phyloP scores from a whole-genome alignment of 2,329 filamentous ascomycete species.

The Cercospora zeina region DNA sequence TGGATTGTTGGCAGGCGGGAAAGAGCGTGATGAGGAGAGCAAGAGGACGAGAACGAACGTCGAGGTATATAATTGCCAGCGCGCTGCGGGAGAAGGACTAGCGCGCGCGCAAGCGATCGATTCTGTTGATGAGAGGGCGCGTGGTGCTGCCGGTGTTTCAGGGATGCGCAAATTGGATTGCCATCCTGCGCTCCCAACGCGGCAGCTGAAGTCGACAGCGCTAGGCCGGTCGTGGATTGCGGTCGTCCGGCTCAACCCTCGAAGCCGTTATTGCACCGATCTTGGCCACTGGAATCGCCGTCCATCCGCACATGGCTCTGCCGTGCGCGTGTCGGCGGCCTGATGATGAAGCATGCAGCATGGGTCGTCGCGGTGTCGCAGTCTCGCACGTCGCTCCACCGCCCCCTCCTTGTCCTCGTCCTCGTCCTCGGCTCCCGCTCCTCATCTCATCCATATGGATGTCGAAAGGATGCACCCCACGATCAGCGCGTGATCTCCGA shows the following conservation, averaged over 20 bases:
- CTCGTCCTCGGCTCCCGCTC: too few relatives aligned
- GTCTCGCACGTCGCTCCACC: not conserved
- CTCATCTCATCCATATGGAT: too few relatives aligned
- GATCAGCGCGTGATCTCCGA: constrained; percentile 13
- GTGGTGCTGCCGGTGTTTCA: constrained; percentile 13
- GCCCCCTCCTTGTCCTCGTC: too few relatives aligned
- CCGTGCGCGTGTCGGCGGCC: not conserved
- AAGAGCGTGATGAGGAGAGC: constrained; percentile 14
- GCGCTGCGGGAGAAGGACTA: constrained; percentile 1
- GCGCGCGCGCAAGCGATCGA: not conserved
- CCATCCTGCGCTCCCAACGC: constrained; percentile 16
- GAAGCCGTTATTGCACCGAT: constrained; percentile 15
- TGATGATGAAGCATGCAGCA: not conserved
- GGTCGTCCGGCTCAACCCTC: constrained; percentile 2
- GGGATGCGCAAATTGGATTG: constrained; percentile 17
- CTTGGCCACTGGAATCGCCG: constrained; percentile 7
- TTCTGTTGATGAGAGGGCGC: constrained; percentile 6
- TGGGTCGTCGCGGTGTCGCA: not conserved
- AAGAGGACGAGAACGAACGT: constrained; percentile 3
- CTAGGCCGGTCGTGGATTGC: constrained; percentile 14
- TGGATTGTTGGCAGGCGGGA: constrained; percentile 11
- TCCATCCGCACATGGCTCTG: too few relatives aligned
- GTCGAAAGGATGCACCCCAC: not conserved
- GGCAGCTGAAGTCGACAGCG: constrained; percentile 15
- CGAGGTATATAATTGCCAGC: constrained; percentile 11